Base-by-base conservation (phyloP, 2,329 filamentous ascomycete genomes). In the Alternaria rosae region DNA sequence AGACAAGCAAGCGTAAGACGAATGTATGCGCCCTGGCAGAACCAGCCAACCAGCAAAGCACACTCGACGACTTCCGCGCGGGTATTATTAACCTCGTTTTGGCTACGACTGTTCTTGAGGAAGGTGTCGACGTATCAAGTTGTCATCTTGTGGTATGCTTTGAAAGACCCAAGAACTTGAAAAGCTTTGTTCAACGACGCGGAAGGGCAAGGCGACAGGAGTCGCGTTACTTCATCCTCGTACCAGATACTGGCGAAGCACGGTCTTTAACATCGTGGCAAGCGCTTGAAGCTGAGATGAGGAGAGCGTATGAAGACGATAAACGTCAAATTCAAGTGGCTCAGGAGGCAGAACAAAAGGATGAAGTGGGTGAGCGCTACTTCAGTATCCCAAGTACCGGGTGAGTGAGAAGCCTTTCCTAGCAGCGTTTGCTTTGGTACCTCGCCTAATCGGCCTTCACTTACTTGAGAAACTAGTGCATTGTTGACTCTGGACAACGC, bases 401-500 rank as follows among this genome's bases (percentile, higher is more conserved):
- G 76, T 79, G 64, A 66, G 75, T 66, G 20, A 28, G 17, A 23
- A 21, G 15, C 9, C 21, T 60, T 11, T 12, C 55, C 13, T 20
- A 30, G 9, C 28, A 15, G 20, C 17, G 11, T 30, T 28, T 25
- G 20, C 25, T 41, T 17, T 7, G n/a, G 11, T 28, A 41, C 17
- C 12, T 30, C 13, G 25, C 20, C 35, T 5, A 11, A 38, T 38
- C 9, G 21, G 9, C n/a, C 12, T 12, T 38, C 23, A 42, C 17
- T 20, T 23, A 54, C 54, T 61, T 13, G 53, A 21, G 4, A 23
- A 20, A 25, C 7, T 53, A 87, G 89, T 5, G 92, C 92, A 0
- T 79, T 88, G 12, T 80, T 97, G 13, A 91, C 91, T 11, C 83
- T 93, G 2, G 86, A 92, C 38, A 91, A 91, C 67, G 91, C 92